These are phyloP conservation scores for Fusarium oxysporum DNA, from an alignment of 2,329 filamentous ascomycete species.

Conservation along the genomic window DNA sequence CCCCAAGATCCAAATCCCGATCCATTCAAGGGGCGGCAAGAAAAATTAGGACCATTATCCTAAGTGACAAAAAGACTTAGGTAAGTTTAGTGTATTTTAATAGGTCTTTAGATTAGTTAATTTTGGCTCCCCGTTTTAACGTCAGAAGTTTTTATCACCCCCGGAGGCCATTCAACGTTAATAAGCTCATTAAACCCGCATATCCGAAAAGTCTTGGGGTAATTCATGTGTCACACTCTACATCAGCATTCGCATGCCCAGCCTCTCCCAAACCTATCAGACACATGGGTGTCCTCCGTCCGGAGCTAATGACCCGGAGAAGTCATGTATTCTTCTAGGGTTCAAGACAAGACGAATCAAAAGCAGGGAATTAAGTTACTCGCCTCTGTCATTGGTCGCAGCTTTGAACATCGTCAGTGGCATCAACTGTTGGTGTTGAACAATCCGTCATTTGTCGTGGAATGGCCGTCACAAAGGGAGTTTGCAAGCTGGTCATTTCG, in stretches of 20 bases:
- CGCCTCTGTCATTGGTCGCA: neutral
- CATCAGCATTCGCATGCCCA: neutral
- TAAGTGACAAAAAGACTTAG: too few relatives aligned
- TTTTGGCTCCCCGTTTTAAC: too few relatives aligned
- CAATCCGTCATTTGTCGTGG: neutral
- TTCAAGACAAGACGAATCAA: neutral
- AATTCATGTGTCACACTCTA: neutral
- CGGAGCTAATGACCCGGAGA: constrained; percentile 9
- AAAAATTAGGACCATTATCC: too few relatives aligned
- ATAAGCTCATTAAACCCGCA: neutral
- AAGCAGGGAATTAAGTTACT: neutral
- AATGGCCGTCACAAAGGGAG: neutral
- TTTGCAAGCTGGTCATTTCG: neutral
- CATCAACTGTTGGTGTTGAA: neutral
- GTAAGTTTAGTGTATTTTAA: too few relatives aligned
- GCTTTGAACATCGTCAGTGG: neutral
- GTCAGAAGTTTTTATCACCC: too few relatives aligned
- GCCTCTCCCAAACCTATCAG: neutral
- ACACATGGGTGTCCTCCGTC: neutral
- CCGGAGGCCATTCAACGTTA: too few relatives aligned
- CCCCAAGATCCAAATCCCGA: neutral
- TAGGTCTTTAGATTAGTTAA: too few relatives aligned
- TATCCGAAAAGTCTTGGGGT: neutral
- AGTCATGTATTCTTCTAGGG: rapidly evolving
- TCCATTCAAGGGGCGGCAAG: neutral